phyloP scores from a whole-genome alignment of 257 asterid genomes.

The Penstemon barbatus region DNA sequence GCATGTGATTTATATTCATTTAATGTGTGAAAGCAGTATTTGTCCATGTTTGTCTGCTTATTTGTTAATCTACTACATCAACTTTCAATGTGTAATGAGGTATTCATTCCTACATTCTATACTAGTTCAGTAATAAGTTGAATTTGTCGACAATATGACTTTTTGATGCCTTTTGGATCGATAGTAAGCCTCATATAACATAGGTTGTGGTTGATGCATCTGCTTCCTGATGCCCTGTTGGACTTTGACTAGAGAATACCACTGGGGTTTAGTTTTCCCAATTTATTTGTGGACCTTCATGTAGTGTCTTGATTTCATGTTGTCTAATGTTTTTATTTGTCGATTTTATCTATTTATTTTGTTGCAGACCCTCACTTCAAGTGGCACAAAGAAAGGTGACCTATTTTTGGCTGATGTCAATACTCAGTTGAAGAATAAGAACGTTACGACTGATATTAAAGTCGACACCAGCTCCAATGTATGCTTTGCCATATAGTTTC shows the following conservation, averaged over 20 bases:
- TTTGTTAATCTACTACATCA: too few species aligned
- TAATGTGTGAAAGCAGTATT: too few species aligned
- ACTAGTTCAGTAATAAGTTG: too few species aligned
- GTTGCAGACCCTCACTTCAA: slow-evolving; percentile 42
- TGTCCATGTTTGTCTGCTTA: too few species aligned
- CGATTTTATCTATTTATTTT: background rate
- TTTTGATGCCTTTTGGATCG: too few species aligned
- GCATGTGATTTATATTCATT: too few species aligned
- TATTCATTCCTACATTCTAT: too few species aligned
- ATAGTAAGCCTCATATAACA: too few species aligned
- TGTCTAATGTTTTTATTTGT: background rate
- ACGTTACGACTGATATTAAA: slow-evolving; percentile 46
- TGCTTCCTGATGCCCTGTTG: background rate
- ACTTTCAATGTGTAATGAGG: too few species aligned
- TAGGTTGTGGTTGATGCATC: background rate
- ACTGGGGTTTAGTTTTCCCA: background rate
- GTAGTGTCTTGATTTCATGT: too few species aligned
- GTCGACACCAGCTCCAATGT: slow-evolving; percentile 53
- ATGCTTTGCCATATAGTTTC: slow-evolving; percentile 12
- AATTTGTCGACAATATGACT: too few species aligned
- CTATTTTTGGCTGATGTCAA: slow-evolving; percentile 42
- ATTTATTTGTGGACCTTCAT: background rate
- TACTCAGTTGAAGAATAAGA: slow-evolving; percentile 49
- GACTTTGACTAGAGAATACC: background rate
- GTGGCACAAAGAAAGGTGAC: slow-evolving; percentile 50